Evolutionary conservation across 495 filamentous ascomycete genomes (phyloP), one percentile per base, ranked within the genome.

Genomic region (Sabuloglossum arenarium): DNA sequence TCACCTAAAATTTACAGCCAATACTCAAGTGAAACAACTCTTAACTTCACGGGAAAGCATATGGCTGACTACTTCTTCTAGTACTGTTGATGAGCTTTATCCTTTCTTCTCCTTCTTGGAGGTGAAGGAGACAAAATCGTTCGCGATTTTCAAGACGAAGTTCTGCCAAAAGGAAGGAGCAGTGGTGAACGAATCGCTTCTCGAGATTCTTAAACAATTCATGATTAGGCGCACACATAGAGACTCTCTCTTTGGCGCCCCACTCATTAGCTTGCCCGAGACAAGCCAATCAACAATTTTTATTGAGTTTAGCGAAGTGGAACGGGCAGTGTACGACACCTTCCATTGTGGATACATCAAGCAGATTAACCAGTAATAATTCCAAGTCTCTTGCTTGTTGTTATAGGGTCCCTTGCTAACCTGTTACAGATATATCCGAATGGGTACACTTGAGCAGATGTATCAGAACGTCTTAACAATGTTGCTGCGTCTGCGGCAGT

Each of bases 81-180:
- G 83, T 45, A 29, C 37, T 24, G 59, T 68, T 0, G 59, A 64
- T 10, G 77, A 82, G 57, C 65, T 82, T 11, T 84, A 71, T 56
- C 75, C 79, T 0, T 79, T 78, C 58, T 73, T 86, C 55, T 69
- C 74, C 27, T 83, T 84, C 56, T 65, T 84, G 0, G 59, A 65
- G 0, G 73, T 79, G 11, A 14, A 49, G 4, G 45, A 68, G 70
- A 1, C 53, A 69, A 31, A 1, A 3, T 49, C 45, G 27, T 69
- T 67, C 43, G 53, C 64, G 4, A 60, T 63, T 3, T 84, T 82
- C 62, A 62, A 68, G 27, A 14, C 68, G 30, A 73, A 75, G 34
- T 82, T 6, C 19, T 49, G 25, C 19, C 8, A 25, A 4, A 5
- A 24, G 21, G 8, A 28, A 5, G n/a, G 45, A 3, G 10, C 25